These are phyloP conservation scores for Boletus fagicola DNA, from an alignment of 768 basidiomycete species.

Conservation along the genomic window DNA sequence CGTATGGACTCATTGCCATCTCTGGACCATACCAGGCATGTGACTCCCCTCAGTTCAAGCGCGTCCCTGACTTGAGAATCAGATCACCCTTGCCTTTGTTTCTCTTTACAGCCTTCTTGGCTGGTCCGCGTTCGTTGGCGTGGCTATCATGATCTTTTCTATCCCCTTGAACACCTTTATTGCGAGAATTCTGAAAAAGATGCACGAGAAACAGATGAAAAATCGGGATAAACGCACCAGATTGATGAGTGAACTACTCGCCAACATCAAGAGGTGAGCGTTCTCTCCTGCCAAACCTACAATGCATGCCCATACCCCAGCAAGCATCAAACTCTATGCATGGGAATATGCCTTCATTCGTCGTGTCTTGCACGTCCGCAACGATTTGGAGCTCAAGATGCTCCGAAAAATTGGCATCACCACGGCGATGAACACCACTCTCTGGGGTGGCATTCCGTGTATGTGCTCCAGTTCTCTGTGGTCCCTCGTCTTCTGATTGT, in stretches of 20 bases:
- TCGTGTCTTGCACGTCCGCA: constrained; percentile 75
- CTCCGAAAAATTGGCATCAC: constrained; percentile 78
- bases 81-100: constrained; percentile 87
- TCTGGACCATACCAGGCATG: constrained; percentile 82
- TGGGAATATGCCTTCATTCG: constrained; percentile 93
- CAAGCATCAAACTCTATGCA: constrained; percentile 84
- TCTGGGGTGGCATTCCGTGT: constrained; percentile 70
- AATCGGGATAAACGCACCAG: constrained; percentile 81
- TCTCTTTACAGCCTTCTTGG: constrained; percentile 88
- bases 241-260: constrained; percentile 90
- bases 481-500: neutral
- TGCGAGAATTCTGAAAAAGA: constrained; percentile 63
- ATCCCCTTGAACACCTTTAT: constrained; percentile 74
- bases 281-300: neutral
- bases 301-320: neutral
- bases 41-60: neutral
- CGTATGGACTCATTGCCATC: constrained; percentile 79
- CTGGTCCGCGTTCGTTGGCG: constrained; percentile 88
- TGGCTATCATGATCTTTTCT: constrained; percentile 83
- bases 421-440: constrained; percentile 58
- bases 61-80: neutral
- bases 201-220: constrained; percentile 93
- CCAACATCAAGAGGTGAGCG: constrained; percentile 79
- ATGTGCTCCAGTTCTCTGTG: constrained; percentile 3
- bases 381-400: constrained; percentile 79